A percentile compares a stretch with the other conserved stretches of the same genome.
phyloP scores from a whole-genome alignment of 805 yeast genomes.

The Suhomyces tanzawaensis region DNA sequence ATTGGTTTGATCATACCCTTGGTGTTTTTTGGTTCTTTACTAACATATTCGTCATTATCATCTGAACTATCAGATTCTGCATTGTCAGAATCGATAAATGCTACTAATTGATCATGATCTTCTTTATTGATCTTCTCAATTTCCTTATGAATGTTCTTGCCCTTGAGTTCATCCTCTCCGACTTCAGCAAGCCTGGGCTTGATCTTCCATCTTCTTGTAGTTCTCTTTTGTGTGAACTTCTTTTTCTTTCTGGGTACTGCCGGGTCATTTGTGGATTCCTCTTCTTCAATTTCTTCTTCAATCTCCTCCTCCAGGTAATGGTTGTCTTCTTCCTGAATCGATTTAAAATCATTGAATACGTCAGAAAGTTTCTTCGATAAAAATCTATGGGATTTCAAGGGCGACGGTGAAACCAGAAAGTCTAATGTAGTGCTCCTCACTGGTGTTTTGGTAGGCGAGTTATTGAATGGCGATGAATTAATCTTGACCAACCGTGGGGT shows the following conservation, averaged over 20 bases:
- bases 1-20: constrained; percentile 26
- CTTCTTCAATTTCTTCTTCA: constrained; percentile 8
- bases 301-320: constrained; percentile 8
- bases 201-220: constrained; percentile 50
- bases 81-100: constrained; percentile 20
- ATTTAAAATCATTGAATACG: constrained; percentile 46
- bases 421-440: constrained; percentile 10
- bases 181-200: constrained; percentile 32
- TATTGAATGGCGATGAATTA: background rate
- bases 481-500: no score
- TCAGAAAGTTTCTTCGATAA: constrained; percentile 38
- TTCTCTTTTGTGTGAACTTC: constrained; percentile 49
- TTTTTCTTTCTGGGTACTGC: constrained; percentile 17
- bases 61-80: constrained; percentile 14
- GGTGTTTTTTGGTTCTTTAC: constrained; percentile 16
- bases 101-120: constrained; percentile 19
- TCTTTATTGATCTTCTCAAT: constrained; percentile 34
- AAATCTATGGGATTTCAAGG: constrained; percentile 36
- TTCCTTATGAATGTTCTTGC: constrained; percentile 42
- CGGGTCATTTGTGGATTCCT: background rate
- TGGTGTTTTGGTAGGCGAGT: constrained; percentile 2
- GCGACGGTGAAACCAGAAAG: constrained; percentile 47
- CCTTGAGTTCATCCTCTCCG: constrained; percentile 29
- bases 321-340: constrained; percentile 23
- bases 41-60: constrained; percentile 19